These are phyloP conservation scores for Cladosporium sp. DNA, from an alignment of 2,329 filamentous ascomycete genomes.

Conservation along the genomic window DNA sequence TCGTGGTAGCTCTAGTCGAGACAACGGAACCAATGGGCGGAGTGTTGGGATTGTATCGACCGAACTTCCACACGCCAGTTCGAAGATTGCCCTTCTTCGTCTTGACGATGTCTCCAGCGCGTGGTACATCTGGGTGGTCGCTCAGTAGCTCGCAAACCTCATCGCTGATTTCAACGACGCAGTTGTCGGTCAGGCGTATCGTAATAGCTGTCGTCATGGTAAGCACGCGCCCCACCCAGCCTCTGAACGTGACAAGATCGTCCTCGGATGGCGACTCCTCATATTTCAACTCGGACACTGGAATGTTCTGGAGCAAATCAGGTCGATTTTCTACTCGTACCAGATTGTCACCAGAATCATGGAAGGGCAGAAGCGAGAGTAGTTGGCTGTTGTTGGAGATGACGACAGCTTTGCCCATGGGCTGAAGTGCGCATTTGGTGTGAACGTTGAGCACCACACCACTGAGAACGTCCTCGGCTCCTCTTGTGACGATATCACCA, in stretches of 20 bases:
- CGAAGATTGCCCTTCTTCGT: conserved; percentile 55
- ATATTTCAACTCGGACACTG: conserved; percentile 33
- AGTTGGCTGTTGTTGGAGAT: conserved; percentile 13
- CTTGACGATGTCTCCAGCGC: conserved; percentile 49
- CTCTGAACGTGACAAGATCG: conserved; percentile 54
- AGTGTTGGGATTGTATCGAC: conserved; percentile 52
- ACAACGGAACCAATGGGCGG: conserved; percentile 55
- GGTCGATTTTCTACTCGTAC: conserved; percentile 17
- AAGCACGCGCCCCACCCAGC: conserved; percentile 58
- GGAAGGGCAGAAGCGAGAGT: conserved; percentile 13
- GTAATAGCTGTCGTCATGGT: conserved; percentile 52
- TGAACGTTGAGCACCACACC: conserved; percentile 55
- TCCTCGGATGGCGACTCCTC: conserved; percentile 46
- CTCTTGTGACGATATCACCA: conserved; percentile 57
- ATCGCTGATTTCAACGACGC: conserved; percentile 54
- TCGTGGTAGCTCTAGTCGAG: conserved; percentile 46
- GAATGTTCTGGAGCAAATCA: conserved; percentile 29
- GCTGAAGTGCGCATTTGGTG: conserved; percentile 47
- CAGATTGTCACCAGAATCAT: neutral
- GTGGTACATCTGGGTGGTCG: conserved; percentile 14
- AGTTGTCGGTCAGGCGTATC: conserved; percentile 53
- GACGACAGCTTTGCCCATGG: conserved; percentile 24
- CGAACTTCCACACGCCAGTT: conserved; percentile 54
- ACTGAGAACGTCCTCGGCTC: conserved; percentile 50
- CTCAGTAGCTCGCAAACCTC: conserved; percentile 39